Conservation (phyloP, 179 eudicot species). For the Camellia oleifera region DNA sequence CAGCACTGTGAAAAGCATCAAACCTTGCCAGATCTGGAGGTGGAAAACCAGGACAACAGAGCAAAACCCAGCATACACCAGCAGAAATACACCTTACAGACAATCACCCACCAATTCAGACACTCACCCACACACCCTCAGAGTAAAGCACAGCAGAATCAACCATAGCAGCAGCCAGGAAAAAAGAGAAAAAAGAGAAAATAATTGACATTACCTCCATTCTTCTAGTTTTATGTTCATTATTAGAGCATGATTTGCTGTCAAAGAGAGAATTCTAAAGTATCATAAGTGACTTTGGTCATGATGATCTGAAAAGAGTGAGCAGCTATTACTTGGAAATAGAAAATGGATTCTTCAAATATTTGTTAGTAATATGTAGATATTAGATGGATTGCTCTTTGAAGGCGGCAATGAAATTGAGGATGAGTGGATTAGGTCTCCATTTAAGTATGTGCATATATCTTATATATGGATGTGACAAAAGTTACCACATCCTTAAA, state of each 20-base stretch:
- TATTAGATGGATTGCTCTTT: background rate
- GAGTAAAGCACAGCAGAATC: too few species aligned
- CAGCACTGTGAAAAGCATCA: too few species aligned
- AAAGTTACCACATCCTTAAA: background rate
- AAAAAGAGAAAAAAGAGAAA: background rate
- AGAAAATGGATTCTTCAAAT: background rate
- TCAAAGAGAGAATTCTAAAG: background rate
- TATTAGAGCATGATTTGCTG: background rate
- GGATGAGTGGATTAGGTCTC: background rate
- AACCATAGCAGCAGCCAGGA: too few species aligned
- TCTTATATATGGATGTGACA: background rate
- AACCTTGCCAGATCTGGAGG: too few species aligned
- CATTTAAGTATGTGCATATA: background rate
- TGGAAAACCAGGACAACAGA: too few species aligned
- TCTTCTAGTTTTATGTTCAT: background rate
- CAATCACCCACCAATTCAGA: too few species aligned
- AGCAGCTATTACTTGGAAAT: constrained; percentile 5
- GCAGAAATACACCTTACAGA: too few species aligned
- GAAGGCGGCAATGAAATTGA: background rate
- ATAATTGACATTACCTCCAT: background rate
- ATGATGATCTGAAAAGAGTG: background rate
- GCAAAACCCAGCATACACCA: too few species aligned
- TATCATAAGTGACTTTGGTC: background rate
- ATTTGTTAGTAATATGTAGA: background rate
- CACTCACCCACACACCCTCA: too few species aligned